Evolutionary conservation across 106 monocot genomes (phyloP).

Genomic region (Ottelia alismoides): DNA sequence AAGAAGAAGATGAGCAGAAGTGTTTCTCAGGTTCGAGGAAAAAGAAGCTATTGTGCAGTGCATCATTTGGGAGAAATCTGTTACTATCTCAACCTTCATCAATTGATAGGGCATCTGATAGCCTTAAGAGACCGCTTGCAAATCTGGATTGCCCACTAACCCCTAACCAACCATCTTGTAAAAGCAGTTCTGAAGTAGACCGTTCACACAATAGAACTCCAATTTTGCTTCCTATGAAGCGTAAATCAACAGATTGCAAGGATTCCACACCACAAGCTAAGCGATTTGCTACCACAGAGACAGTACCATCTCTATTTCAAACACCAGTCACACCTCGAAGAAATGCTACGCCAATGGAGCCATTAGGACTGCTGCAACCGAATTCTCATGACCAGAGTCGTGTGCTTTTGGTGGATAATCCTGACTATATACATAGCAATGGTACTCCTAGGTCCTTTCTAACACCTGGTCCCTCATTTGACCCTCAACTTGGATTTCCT

Average conservation of each 20-base stretch:
- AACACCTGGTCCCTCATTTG: constrained; percentile 24
- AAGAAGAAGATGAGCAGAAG: constrained; percentile 33
- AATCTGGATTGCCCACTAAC: constrained; percentile 4
- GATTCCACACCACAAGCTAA: constrained; percentile 43
- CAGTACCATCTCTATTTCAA: constrained; percentile 26
- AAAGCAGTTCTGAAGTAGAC: constrained; percentile 26
- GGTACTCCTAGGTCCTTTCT: constrained; percentile 23
- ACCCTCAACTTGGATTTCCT: constrained; percentile 30
- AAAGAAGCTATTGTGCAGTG: constrained; percentile 51
- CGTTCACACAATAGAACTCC: constrained; percentile 30
- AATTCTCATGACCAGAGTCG: constrained; percentile 18
- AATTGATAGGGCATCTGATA: constrained; percentile 8
- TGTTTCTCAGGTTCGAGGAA: constrained; percentile 30
- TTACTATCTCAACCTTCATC: constrained; percentile 9
- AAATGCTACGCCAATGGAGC: constrained; percentile 13
- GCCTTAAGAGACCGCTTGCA: constrained; percentile 13
- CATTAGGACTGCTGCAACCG: neutral
- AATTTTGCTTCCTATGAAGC: constrained; percentile 65
- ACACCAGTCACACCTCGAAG: constrained; percentile 33
- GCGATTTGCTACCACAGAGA: constrained; percentile 29
- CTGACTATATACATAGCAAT: constrained; percentile 24
- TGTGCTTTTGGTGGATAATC: constrained; percentile 14
- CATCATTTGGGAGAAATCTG: constrained; percentile 19
- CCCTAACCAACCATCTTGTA: constrained; percentile 13
- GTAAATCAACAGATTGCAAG: constrained; percentile 56